phyloP scores from a whole-genome alignment of 768 basidiomycete genomes.

The Leccinum boreale region DNA sequence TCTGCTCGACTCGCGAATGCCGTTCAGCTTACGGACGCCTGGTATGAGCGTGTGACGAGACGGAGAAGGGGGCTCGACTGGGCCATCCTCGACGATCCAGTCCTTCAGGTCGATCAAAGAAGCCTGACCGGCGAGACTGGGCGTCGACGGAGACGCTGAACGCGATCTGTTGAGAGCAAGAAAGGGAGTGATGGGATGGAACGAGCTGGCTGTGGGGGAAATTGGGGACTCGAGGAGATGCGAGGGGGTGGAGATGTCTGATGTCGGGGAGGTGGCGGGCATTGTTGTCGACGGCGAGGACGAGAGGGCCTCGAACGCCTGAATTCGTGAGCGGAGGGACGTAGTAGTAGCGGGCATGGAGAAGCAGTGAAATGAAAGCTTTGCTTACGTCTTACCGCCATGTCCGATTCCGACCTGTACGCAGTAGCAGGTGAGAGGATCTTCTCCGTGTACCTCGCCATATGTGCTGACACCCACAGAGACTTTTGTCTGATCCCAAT shows the following conservation, averaged over 20 bases:
- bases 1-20: slow-evolving; percentile 21
- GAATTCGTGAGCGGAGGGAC: slow-evolving; percentile 55
- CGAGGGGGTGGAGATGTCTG: slow-evolving; percentile 4
- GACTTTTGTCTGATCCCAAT: slow-evolving; percentile 91
- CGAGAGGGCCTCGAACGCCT: slow-evolving; percentile 59
- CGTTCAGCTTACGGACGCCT: slow-evolving; percentile 15
- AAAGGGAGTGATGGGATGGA: slow-evolving; percentile 41
- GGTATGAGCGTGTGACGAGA: slow-evolving; percentile 7
- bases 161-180: slow-evolving; percentile 28
- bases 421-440: slow-evolving; percentile 62
- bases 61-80: slow-evolving; percentile 25
- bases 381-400: not conserved
- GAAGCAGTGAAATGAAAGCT: not conserved
- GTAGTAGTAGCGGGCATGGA: slow-evolving; percentile 38
- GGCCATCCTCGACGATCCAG: slow-evolving; percentile 68
- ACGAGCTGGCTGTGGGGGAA: slow-evolving; percentile 43
- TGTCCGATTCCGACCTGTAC: slow-evolving; percentile 43
- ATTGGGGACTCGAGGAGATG: slow-evolving; percentile 48
- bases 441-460: not conserved
- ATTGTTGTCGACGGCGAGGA: slow-evolving; percentile 25
- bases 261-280: slow-evolving; percentile 2
- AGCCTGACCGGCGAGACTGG: slow-evolving; percentile 41
- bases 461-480: slow-evolving; percentile 23
- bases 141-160: slow-evolving; percentile 49
- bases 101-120: slow-evolving; percentile 72